Conservation (phyloP, 106 monocot species). For the Dendrobium officinale region DNA sequence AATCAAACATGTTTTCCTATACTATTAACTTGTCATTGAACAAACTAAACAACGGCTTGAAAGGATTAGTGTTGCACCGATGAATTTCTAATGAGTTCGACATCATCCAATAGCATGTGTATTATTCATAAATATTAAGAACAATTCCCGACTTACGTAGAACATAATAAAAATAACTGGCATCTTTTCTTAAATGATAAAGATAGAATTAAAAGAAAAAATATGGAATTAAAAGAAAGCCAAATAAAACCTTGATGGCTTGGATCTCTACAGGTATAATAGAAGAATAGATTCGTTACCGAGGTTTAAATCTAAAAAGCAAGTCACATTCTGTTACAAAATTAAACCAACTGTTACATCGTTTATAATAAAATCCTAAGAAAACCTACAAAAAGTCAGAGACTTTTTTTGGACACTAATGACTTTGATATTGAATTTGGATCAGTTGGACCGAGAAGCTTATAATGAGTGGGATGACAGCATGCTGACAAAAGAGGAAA, state of each 20-base stretch:
- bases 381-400: neutral
- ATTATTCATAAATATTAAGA: neutral
- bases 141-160: neutral
- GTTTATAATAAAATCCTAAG: neutral
- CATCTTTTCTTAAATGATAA: neutral
- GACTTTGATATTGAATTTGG: slow-evolving; percentile 2
- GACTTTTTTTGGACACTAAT: neutral
- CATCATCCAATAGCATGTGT: neutral
- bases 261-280: neutral
- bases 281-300: too few species aligned
- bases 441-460: slow-evolving; percentile 39
- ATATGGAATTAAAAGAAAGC: neutral
- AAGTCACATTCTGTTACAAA: neutral
- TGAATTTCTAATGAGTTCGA: neutral
- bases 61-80: too few species aligned
- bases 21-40: neutral
- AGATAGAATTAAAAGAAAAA: neutral
- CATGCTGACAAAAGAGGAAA: slow-evolving; percentile 58
- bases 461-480: slow-evolving; percentile 66
- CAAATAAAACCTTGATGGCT: neutral
- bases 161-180: neutral
- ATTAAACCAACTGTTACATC: neutral
- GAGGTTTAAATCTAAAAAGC: neutral
- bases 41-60: neutral
- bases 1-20: neutral